Percentiles rank a stretch among this genome's conserved stretches.
These are phyloP conservation scores for Starmerella vitae DNA, from an alignment of 805 yeast species.

Conservation along the genomic window DNA sequence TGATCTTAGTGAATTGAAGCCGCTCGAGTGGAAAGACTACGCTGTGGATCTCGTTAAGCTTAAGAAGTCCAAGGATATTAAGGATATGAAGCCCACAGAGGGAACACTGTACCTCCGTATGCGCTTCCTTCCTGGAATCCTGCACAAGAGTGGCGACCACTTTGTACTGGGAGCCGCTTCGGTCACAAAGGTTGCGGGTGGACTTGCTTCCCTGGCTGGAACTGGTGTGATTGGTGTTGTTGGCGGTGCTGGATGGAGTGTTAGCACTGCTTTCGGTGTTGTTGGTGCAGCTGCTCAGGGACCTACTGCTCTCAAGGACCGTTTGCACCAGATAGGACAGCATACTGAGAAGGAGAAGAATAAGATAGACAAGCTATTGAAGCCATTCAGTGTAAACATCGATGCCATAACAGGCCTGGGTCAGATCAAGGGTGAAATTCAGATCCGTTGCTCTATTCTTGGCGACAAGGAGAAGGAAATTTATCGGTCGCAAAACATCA, in stretches of 20 bases:
- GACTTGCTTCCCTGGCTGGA: conserved; percentile 15
- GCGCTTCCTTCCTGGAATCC: conserved; percentile 57
- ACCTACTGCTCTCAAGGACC: conserved; percentile 31
- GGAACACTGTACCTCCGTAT: conserved; percentile 53
- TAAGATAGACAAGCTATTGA: conserved; percentile 11
- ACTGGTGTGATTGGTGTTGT: conserved; percentile 33
- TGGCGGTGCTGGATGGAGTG: conserved; percentile 33
- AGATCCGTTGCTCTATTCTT: conserved; percentile 35
- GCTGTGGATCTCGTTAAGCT: conserved; percentile 37
- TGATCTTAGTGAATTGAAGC: conserved; percentile 45
- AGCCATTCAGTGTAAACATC: conserved; percentile 13
- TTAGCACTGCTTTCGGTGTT: conserved; percentile 36
- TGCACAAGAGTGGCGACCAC: conserved; percentile 25
- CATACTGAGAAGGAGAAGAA: conserved; percentile 11
- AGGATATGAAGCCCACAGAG: conserved; percentile 36
- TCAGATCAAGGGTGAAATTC: conserved; percentile 26
- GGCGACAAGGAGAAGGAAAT: conserved; percentile 40
- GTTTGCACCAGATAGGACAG: conserved; percentile 30
- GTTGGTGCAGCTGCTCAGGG: conserved; percentile 31
- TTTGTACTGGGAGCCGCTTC: conserved; percentile 17
- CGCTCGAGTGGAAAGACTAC: conserved; percentile 38
- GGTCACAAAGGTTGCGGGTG: conserved; percentile 20
- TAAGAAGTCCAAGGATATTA: conserved; percentile 31
- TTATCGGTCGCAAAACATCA: conserved; percentile 48
- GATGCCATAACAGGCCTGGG: conserved; percentile 18